phyloP scores from a whole-genome alignment of 345 rosid species.

The Excoecaria agallocha region DNA sequence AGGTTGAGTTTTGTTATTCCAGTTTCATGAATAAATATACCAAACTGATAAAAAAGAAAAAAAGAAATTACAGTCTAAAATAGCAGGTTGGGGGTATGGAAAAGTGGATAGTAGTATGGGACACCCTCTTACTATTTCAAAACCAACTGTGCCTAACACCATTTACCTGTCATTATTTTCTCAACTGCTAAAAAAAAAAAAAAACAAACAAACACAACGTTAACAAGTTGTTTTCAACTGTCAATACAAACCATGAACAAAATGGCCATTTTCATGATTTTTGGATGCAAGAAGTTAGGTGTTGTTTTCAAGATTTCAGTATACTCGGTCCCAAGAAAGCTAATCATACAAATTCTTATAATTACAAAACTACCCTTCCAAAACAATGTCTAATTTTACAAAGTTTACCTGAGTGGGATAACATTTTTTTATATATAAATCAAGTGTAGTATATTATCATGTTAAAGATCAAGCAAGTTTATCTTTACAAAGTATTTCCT shows the following conservation, averaged over 20 bases:
- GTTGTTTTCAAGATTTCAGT: constrained; percentile 17
- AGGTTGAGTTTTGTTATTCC: background rate
- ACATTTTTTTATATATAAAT: too few relatives aligned
- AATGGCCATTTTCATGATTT: constrained; percentile 3
- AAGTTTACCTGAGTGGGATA: background rate
- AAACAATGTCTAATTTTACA: background rate
- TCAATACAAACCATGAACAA: background rate
- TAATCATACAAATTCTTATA: background rate
- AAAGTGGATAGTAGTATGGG: too few relatives aligned
- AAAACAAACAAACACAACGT: background rate
- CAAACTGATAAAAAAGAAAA: background rate
- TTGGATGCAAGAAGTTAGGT: constrained; percentile 10
- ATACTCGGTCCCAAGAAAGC: background rate
- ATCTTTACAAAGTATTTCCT: too few relatives aligned
- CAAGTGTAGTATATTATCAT: too few relatives aligned
- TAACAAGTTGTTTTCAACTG: background rate
- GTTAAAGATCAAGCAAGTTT: too few relatives aligned
- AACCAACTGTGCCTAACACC: constrained; percentile 20
- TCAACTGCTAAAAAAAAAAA: constrained; percentile 3
- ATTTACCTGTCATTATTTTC: constrained; percentile 10
- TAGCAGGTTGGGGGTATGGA: background rate
- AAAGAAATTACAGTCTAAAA: background rate
- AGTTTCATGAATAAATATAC: background rate
- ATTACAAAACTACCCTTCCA: background rate
- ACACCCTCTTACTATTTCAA: background rate